A percentile compares a stretch with the other conserved stretches of the same genome.
These are phyloP conservation scores for Neurospora sp. DNA, from an alignment of 495 filamentous ascomycete species.

Conservation along the genomic window DNA sequence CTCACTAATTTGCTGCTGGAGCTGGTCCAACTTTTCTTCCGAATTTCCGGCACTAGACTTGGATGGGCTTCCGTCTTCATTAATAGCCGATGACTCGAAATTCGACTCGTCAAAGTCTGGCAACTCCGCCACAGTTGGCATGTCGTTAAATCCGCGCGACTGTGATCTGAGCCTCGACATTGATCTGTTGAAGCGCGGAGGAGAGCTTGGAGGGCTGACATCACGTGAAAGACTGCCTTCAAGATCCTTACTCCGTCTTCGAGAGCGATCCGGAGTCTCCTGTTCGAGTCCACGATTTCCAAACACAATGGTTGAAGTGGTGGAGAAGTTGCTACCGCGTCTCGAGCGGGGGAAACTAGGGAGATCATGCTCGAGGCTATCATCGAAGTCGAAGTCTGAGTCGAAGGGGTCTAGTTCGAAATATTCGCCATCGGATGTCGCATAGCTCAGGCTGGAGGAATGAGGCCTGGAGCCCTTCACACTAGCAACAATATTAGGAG, in stretches of 20 bases:
- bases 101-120: slow-evolving; percentile 14
- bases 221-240: slow-evolving; percentile 19
- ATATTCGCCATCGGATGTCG: background rate
- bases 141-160: slow-evolving; percentile 35
- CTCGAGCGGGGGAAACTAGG: slow-evolving; percentile 11
- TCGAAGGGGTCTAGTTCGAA: slow-evolving; percentile 1
- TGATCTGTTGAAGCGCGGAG: slow-evolving; percentile 20
- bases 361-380: slow-evolving; percentile 10
- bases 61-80: slow-evolving; percentile 27
- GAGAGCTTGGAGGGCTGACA: slow-evolving; percentile 33
- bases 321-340: slow-evolving; percentile 27
- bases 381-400: slow-evolving; percentile 12
- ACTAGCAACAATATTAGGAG: background rate
- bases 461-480: background rate
- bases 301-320: slow-evolving; percentile 31
- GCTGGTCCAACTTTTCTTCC: slow-evolving; percentile 42
- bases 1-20: slow-evolving; percentile 78
- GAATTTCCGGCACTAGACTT: slow-evolving; percentile 23
- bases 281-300: slow-evolving; percentile 11
- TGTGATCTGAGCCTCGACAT: slow-evolving; percentile 25
- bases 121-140: slow-evolving; percentile 27
- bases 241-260: slow-evolving; percentile 16
- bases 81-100: background rate
- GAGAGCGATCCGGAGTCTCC: slow-evolving; percentile 27
- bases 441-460: background rate